phyloP scores from a whole-genome alignment of 768 basidiomycete genomes.

The Boletus vinaceobasis region DNA sequence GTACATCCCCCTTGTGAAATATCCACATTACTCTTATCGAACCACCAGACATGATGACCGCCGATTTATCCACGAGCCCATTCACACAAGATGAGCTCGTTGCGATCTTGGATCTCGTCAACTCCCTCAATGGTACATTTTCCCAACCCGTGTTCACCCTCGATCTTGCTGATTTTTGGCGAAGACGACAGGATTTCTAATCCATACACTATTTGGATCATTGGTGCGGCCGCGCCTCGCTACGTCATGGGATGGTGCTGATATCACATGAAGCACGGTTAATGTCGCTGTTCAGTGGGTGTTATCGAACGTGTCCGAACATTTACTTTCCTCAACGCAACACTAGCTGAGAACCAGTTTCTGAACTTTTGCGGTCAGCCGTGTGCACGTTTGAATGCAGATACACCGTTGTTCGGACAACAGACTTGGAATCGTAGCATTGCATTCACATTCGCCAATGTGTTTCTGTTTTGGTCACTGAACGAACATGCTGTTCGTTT shows the following conservation, averaged over 20 bases:
- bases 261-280: conserved; percentile 5
- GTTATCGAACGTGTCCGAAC: background rate
- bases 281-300: conserved; percentile 1
- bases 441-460: background rate
- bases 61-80: conserved; percentile 13
- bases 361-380: conserved; percentile 12
- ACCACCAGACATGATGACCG: conserved; percentile 9
- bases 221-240: background rate
- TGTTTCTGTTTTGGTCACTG: conserved; percentile 2
- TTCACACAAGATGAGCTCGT: background rate
- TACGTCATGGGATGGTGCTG: background rate
- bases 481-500: conserved; percentile 10
- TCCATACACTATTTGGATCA: conserved; percentile 2
- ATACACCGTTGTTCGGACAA: background rate
- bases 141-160: background rate
- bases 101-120: conserved; percentile 8
- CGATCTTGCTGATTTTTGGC: background rate
- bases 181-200: background rate
- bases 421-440: conserved; percentile 3
- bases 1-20: background rate
- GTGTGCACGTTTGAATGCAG: conserved; percentile 9
- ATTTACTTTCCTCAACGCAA: background rate
- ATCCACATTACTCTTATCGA: background rate
- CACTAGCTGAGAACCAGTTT: conserved; percentile 12
- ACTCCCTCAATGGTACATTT: conserved; percentile 7